Evolutionary conservation across 2,329 filamentous ascomycete species (phyloP).

Genomic region (Pyrenophora tritici-repentis): DNA sequence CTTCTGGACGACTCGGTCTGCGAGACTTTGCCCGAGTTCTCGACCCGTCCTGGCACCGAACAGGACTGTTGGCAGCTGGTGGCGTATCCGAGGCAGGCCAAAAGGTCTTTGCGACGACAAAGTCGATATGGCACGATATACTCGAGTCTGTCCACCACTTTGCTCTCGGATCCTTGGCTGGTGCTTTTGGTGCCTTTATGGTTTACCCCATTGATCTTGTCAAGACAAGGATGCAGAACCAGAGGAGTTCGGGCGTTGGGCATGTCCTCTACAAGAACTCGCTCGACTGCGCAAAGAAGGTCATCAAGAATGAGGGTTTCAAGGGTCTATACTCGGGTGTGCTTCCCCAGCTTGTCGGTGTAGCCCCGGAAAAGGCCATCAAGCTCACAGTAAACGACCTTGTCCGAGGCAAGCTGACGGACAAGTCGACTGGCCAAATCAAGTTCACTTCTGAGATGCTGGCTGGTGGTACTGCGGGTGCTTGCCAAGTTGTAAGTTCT

Average conservation of each 20-base stretch:
- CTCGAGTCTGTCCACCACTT: constrained; percentile 89
- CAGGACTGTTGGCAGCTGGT: constrained; percentile 58
- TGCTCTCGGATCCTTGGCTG: constrained; percentile 82
- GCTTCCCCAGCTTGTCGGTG: constrained; percentile 90
- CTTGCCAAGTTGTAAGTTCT: constrained; percentile 84
- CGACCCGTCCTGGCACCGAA: constrained; percentile 85
- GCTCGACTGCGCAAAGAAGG: constrained; percentile 90
- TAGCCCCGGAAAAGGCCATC: constrained; percentile 99
- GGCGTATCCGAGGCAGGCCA: constrained; percentile 53
- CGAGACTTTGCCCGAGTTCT: constrained; percentile 92
- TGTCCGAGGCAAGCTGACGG: constrained; percentile 75
- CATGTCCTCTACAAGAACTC: constrained; percentile 96
- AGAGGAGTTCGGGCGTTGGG: constrained; percentile 76
- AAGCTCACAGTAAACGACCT: constrained; percentile 98
- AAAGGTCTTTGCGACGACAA: constrained; percentile 61
- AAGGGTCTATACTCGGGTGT: constrained; percentile 92
- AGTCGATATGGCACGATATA: constrained; percentile 65
- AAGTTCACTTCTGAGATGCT: constrained; percentile 73
- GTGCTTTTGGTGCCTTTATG: constrained; percentile 98
- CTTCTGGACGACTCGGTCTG: constrained; percentile 80
- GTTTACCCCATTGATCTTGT: constrained; percentile 98
- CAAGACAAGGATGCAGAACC: constrained; percentile 98
- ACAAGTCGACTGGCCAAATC: constrained; percentile 75
- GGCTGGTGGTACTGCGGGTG: constrained; percentile 87
- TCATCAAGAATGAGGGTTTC: constrained; percentile 89